Conservation (phyloP, 2,329 filamentous ascomycete genomes). For the Gaeumannomyces tritici region DNA sequence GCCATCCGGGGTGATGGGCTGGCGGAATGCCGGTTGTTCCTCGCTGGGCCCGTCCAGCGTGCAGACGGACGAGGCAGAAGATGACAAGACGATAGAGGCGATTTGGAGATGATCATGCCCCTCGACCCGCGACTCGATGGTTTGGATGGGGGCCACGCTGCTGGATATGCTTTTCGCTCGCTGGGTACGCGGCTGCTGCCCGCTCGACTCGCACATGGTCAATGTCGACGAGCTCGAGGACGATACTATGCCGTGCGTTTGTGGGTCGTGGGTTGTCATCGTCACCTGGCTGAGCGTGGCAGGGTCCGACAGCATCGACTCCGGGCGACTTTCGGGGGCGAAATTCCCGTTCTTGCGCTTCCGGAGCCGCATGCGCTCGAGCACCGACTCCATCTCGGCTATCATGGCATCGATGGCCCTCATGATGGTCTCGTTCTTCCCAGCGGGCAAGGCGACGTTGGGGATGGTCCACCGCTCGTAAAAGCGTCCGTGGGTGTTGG, state of each 20-base stretch:
- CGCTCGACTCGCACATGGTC: background rate
- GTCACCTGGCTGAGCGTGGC: background rate
- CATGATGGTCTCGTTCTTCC: background rate
- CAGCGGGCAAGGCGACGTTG: background rate
- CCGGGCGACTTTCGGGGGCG: background rate
- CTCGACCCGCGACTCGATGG: background rate
- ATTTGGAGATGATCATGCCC: background rate
- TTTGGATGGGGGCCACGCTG: background rate
- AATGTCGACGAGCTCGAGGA: background rate
- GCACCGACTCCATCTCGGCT: background rate
- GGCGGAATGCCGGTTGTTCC: background rate
- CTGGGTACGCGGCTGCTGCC: background rate
- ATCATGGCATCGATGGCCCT: background rate
- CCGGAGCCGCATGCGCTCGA: background rate
- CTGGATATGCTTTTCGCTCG: background rate
- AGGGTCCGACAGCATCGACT: background rate
- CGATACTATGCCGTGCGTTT: background rate
- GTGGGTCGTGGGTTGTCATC: background rate
- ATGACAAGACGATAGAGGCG: background rate
- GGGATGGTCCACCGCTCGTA: constrained; percentile 4
- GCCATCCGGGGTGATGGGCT: background rate
- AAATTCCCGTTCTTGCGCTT: background rate
- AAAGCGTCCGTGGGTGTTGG: background rate
- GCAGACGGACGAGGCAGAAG: background rate
- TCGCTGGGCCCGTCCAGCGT: background rate